Base-by-base conservation (phyloP, 352 stramenopile species). In the Aphanomyces astaci region DNA sequence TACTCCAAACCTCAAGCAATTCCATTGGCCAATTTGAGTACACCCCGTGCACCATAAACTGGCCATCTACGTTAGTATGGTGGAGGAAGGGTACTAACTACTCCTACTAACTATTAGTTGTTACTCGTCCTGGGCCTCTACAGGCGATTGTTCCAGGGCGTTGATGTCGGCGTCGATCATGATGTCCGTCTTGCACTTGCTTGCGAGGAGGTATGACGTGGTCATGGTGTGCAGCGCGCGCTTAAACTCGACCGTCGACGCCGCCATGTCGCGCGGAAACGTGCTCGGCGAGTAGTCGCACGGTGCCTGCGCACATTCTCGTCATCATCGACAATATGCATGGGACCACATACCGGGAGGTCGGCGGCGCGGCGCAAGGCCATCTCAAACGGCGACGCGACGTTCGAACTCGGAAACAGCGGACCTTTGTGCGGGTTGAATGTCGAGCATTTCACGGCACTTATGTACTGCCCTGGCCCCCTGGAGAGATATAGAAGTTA, bases 171-270 rank as follows among this genome's bases (percentile, higher is more conserved):
- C 40, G 32, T 68, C 62, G 1, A 60, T 60, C 62, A 68, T 68
- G 62, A 68, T 59, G 11, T 68, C 62, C 4, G 19, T 24, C 28
- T 60, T 59, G 28, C 17, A 43, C 27, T 68, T 59, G 51, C 43
- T 32, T 25, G 62, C 62, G 9, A 51, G 24, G 13, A 68, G n/a
- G 32, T 60, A 68, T 11, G 62, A 57, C 30, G 62, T 60, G 1
- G 62, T 68, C 62, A 68, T 68, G 10, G 62, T 48, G 55, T 68
- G 62, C 11, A 68, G 51, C 24, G 62, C n/a, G 4, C 62, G 30
- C 36, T 59, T 56, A 45, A 68, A 68, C 30, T 60, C 62, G 28
- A 59, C 36, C 3, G 62, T 68, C n/a, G 24, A 28, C 13, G 24
- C n/a, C 4, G 62, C n/a, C 28, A 59, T 4, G n/a, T 36, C 30